Base-by-base conservation (phyloP, 495 filamentous ascomycete genomes). In the Thozetella sp. region DNA sequence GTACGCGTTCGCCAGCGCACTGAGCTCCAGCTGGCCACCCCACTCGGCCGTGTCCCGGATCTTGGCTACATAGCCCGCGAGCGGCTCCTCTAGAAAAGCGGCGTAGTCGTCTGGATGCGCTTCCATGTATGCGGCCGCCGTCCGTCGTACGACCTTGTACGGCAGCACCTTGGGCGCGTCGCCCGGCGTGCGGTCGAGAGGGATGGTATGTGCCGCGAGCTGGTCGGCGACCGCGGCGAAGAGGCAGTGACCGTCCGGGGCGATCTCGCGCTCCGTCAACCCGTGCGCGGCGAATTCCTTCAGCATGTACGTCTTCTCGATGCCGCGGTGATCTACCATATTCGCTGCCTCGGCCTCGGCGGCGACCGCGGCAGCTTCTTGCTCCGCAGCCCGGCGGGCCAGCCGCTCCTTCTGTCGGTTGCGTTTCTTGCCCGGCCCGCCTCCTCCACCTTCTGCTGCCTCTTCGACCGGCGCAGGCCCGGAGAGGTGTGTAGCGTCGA, bases 171-270 rank as follows among this genome's bases (percentile, higher is more conserved):
- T 58, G 30, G 58, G 27, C 23, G 60, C 46, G 24, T 53, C 58
- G 2, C 54, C 52, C 24, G 57, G 57, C 64, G 70, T 52, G 53
- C 67, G 24, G 65, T 51, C 51, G 0, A 80, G 56, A 1, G 74
- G 65, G 12, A 88, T 65, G 2, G 72, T 76, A 13, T 73, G 58
- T 24, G 73, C 70, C 25, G 68, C 70, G 43, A 97, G 76, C 74
- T 97, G 93, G 68, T 93, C 91, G 43, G 94, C 93, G 46, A 99
- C 80, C 1, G 96, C 93, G 6, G 91, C 88, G 76, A 97, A 99
- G n/a, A 99, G 79, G 71, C 95, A 99, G 68, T 99, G 95, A 0
- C 95, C 95, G 67, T 99, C 94, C 0, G 95, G 93, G 19, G 81
- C 84, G 25, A 98, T 92, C 56, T 90, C 86, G 55, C 90, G 81